phyloP scores from a whole-genome alignment of 768 basidiomycete species.

The Candolleomyces efflorescens region DNA sequence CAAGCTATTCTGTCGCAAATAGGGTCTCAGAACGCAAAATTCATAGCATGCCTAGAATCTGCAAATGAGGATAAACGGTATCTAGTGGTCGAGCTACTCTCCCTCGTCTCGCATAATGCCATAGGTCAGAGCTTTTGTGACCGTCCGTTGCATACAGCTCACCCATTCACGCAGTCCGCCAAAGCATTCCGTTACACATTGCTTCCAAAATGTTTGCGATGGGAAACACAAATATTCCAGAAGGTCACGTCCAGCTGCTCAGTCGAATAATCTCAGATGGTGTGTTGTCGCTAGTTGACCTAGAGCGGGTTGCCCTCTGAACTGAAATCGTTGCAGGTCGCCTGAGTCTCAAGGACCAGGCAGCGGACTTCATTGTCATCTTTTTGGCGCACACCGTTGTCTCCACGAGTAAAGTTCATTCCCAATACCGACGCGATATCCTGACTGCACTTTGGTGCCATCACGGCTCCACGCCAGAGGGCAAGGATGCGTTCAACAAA shows the following conservation, averaged over 20 bases:
- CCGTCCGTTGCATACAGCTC: background rate
- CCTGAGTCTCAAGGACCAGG: no score
- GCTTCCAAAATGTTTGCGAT: background rate
- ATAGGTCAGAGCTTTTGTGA: background rate
- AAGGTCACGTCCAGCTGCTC: background rate
- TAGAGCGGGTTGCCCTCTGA: no score
- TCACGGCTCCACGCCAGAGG: no score
- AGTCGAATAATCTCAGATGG: background rate
- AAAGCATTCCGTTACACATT: background rate
- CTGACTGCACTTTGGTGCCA: no score
- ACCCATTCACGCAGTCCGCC: background rate
- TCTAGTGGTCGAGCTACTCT: background rate
- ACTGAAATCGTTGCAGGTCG: no score
- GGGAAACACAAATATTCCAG: background rate
- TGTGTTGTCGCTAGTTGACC: no score
- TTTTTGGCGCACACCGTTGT: no score
- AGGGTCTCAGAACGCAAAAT: background rate
- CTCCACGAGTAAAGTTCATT: no score
- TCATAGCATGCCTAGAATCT: background rate
- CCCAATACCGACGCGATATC: no score
- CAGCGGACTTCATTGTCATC: no score
- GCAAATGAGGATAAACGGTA: background rate
- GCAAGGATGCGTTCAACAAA: no score
- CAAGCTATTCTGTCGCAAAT: background rate
- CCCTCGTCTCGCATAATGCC: background rate